Evolutionary conservation across 2,329 filamentous ascomycete genomes (phyloP).

Genomic region (Cytospora paraplurivora): DNA sequence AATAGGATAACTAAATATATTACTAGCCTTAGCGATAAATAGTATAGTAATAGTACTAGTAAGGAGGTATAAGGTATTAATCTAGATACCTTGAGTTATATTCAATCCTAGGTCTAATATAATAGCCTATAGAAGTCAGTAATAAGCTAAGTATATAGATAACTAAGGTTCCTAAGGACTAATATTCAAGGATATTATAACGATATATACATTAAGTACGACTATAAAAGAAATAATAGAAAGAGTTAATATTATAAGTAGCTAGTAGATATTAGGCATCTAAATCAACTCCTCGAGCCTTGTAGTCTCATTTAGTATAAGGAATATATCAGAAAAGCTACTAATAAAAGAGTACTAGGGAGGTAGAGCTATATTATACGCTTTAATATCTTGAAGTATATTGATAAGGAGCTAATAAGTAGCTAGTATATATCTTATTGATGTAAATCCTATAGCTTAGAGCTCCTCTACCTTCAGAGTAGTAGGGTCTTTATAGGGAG

Average conservation of each 20-base stretch:
- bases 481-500: too few relatives aligned
- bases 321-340: neutral
- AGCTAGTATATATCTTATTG: too few relatives aligned
- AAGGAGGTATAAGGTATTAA: conserved; percentile 35
- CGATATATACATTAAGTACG: conserved; percentile 46
- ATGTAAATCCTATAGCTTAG: too few relatives aligned
- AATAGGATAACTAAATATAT: neutral
- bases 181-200: conserved; percentile 46
- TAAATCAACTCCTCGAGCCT: conserved; percentile 30
- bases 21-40: neutral
- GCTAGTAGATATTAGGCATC: conserved; percentile 39
- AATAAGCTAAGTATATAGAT: neutral
- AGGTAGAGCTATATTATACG: too few relatives aligned
- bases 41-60: conserved; percentile 1
- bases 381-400: too few relatives aligned
- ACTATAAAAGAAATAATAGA: conserved; percentile 47
- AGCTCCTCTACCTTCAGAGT: too few relatives aligned
- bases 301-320: too few relatives aligned
- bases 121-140: conserved; percentile 35
- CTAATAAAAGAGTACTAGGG: neutral
- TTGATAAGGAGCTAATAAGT: too few relatives aligned
- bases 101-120: conserved; percentile 39
- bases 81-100: conserved; percentile 49
- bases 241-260: conserved; percentile 42
- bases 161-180: conserved; percentile 24